phyloP scores from a whole-genome alignment of 139 green algal species.

The Coelastrella sp. region DNA sequence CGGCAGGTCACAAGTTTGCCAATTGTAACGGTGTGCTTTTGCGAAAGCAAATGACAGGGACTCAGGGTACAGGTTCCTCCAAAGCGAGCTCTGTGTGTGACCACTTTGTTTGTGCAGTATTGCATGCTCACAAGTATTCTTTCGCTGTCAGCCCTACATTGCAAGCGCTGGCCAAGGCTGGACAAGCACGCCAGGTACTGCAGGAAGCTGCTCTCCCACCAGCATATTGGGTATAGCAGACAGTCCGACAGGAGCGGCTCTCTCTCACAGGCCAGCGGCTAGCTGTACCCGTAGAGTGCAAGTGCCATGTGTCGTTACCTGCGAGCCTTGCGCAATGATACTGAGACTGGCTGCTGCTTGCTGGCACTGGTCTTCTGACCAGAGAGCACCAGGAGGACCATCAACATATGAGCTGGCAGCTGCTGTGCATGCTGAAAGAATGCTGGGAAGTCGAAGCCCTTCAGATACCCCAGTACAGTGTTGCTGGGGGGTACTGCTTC shows the following conservation, averaged over 20 bases:
- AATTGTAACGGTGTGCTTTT: not conserved
- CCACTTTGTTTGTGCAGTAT: no score
- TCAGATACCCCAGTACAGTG: not conserved
- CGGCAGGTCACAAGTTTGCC: not conserved
- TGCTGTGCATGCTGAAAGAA: not conserved
- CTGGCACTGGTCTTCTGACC: not conserved
- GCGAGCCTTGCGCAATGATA: not conserved
- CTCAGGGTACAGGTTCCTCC: no score
- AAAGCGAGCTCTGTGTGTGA: no score
- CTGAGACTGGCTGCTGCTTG: not conserved
- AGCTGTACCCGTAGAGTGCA: not conserved
- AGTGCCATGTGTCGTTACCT: not conserved
- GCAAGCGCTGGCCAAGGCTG: not conserved
- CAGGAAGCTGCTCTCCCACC: no score
- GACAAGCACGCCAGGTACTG: not conserved
- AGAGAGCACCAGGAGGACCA: not conserved
- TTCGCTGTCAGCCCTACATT: not conserved
- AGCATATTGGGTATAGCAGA: no score
- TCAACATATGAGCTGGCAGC: not conserved
- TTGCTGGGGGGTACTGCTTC: not conserved
- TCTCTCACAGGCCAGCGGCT: no score
- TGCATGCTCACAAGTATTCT: no score
- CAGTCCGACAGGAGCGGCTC: no score
- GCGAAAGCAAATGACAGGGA: not conserved
- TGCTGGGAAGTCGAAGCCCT: not conserved